phyloP scores from a whole-genome alignment of 768 basidiomycete species.

The Glaciozyma martinii region DNA sequence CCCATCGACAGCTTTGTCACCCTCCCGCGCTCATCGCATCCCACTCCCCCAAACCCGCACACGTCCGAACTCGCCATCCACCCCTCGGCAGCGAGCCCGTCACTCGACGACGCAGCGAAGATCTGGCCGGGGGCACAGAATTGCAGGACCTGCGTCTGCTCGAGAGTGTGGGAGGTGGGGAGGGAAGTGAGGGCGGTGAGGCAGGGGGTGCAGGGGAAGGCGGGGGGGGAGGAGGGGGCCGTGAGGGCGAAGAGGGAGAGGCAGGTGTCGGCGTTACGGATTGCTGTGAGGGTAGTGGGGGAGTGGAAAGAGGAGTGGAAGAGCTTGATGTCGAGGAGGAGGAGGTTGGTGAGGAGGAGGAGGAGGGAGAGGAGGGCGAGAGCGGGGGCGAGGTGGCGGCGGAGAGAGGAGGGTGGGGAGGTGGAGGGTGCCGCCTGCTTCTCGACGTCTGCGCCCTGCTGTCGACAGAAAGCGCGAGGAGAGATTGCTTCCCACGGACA shows the following conservation, averaged over 20 bases:
- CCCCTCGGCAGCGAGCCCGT: not conserved
- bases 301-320: not conserved
- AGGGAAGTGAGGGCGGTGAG: not conserved
- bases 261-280: not conserved
- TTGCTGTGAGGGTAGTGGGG: not conserved
- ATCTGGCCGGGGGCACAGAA: not conserved
- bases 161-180: not conserved
- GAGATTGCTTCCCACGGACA: no score
- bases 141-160: not conserved
- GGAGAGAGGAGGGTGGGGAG: not conserved
- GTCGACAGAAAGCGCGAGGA: no score
- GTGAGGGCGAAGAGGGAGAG: not conserved
- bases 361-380: conserved; percentile 2
- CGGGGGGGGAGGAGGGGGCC: not conserved
- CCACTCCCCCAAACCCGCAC: not conserved
- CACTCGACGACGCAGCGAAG: not conserved
- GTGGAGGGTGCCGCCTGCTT: no score
- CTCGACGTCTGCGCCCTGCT: no score
- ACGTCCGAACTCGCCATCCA: not conserved
- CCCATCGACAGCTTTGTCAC: not conserved
- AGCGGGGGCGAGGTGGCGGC: conserved; percentile 1
- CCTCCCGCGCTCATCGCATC: not conserved
- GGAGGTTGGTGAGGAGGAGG: not conserved
- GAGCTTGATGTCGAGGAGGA: conserved; percentile 2
- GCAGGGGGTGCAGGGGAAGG: not conserved